Conservation (phyloP, 1,284 basidiomycete genomes). For the Xerocomus minutiporus region DNA sequence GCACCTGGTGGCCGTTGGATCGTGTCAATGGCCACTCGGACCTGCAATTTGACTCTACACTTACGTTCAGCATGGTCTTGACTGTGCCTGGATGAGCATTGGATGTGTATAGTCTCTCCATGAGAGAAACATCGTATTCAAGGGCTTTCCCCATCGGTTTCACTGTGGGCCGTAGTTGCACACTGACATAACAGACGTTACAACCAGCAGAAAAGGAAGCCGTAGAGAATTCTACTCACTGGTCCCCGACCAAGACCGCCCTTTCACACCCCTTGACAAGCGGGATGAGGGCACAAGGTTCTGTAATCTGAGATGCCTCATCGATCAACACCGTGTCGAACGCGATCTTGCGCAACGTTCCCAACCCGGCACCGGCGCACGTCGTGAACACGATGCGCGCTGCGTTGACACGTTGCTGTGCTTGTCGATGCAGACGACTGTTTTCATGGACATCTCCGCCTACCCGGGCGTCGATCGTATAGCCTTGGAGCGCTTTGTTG, state of each 20-base stretch:
- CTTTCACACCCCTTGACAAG: conserved; percentile 56
- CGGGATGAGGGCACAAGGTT: conserved; percentile 58
- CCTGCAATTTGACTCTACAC: conserved; percentile 7
- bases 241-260: conserved; percentile 62
- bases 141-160: conserved; percentile 52
- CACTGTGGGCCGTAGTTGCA: conserved; percentile 61
- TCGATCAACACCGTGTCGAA: conserved; percentile 63
- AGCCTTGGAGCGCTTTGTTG: conserved; percentile 50
- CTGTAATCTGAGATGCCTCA: conserved; percentile 64
- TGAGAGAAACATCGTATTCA: conserved; percentile 53
- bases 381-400: conserved; percentile 60
- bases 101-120: conserved; percentile 55
- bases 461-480: conserved; percentile 59
- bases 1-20: conserved; percentile 34
- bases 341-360: conserved; percentile 49
- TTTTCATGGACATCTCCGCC: conserved; percentile 56
- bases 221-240: conserved; percentile 40
- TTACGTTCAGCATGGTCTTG: conserved; percentile 59
- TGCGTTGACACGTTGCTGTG: conserved; percentile 50
- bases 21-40: not conserved
- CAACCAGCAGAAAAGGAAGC: not conserved
- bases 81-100: conserved; percentile 34
- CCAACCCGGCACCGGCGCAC: conserved; percentile 60
- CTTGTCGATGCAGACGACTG: conserved; percentile 52
- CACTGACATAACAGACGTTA: conserved; percentile 35